Conservation (phyloP, 208 protist genomes). For the Herpetomonas samuelpessoai region DNA sequence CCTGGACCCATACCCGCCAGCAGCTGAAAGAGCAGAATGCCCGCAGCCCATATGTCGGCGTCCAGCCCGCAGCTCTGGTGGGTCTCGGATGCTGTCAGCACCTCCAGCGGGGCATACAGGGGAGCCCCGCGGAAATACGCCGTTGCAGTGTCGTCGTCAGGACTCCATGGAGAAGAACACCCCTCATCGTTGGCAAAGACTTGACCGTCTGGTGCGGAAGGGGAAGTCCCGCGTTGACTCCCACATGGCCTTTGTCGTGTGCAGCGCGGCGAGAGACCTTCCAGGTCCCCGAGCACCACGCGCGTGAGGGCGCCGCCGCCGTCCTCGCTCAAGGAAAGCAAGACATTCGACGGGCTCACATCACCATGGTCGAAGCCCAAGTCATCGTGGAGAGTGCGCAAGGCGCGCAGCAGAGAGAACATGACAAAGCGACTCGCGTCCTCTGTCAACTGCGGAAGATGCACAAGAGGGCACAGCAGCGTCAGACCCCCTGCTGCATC, state of each 20-base stretch:
- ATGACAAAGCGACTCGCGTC: slow-evolving; percentile 13
- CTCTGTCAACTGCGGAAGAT: slow-evolving; percentile 4
- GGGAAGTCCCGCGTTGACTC: too few relatives aligned
- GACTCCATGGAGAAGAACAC: too few relatives aligned
- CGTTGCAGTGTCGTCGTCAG: too few relatives aligned
- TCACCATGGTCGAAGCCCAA: slow-evolving; percentile 49
- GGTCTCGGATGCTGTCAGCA: slow-evolving; percentile 7
- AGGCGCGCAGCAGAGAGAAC: slow-evolving; percentile 31
- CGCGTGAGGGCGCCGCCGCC: neutral
- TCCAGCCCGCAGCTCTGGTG: neutral
- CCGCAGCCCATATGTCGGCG: slow-evolving; percentile 62
- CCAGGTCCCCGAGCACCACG: slow-evolving; percentile 24
- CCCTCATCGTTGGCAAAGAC: too few relatives aligned
- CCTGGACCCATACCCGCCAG: slow-evolving; percentile 17
- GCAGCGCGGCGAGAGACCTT: slow-evolving; percentile 11
- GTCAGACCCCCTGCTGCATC: too few relatives aligned
- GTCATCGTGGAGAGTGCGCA: slow-evolving; percentile 44
- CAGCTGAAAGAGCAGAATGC: slow-evolving; percentile 40
- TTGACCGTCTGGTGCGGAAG: too few relatives aligned
- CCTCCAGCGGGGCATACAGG: slow-evolving; percentile 38
- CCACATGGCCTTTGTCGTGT: too few relatives aligned
- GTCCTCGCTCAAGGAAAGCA: slow-evolving; percentile 11
- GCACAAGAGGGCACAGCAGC: too few relatives aligned
- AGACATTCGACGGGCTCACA: slow-evolving; percentile 54
- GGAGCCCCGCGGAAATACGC: slow-evolving; percentile 20